These are phyloP conservation scores for Phytophthora ramorum DNA, from an alignment of 352 stramenopile species.

Conservation along the genomic window DNA sequence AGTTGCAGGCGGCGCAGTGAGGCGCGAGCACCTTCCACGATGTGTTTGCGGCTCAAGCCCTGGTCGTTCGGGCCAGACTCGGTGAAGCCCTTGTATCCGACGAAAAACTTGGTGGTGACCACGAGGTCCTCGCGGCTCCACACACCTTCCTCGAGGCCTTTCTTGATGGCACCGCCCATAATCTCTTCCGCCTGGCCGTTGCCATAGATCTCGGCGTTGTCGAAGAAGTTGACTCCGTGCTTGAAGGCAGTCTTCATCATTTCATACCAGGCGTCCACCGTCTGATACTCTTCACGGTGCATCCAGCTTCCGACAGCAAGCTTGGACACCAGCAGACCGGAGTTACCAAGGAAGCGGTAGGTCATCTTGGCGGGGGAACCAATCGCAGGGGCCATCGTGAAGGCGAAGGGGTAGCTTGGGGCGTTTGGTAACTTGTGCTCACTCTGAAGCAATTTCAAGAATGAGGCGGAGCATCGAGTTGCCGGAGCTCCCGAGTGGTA, in stretches of 20 bases:
- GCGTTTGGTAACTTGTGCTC: too few relatives aligned
- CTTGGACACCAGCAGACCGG: slow-evolving; percentile 50
- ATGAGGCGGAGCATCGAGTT: too few relatives aligned
- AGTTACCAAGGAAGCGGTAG: slow-evolving; percentile 52
- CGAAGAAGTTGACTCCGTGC: slow-evolving; percentile 27
- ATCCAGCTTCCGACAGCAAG: slow-evolving; percentile 52
- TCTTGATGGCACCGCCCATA: slow-evolving; percentile 56
- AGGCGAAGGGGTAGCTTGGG: too few relatives aligned
- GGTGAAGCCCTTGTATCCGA: slow-evolving; percentile 30
- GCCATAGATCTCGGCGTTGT: slow-evolving; percentile 24
- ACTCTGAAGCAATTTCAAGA: too few relatives aligned
- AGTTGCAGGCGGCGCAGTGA: slow-evolving; percentile 49
- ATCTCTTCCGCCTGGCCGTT: slow-evolving; percentile 28
- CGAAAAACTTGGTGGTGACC: slow-evolving; percentile 64
- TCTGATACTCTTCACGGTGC: slow-evolving; percentile 35
- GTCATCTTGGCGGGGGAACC: slow-evolving; percentile 38
- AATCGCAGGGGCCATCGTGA: not conserved
- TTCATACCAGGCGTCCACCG: slow-evolving; percentile 26
- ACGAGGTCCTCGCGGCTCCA: slow-evolving; percentile 63
- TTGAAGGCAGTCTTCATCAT: slow-evolving; percentile 29
- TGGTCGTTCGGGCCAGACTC: slow-evolving; percentile 35
- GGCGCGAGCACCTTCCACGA: slow-evolving; percentile 49
- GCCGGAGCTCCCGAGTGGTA: not conserved
- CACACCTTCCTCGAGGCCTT: slow-evolving; percentile 39
- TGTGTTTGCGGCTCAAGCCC: slow-evolving; percentile 49